Evolutionary conservation across 352 stramenopile genomes (phyloP), one percentile per base, ranked within the genome.

Genomic region (Pythium rishiriense): DNA sequence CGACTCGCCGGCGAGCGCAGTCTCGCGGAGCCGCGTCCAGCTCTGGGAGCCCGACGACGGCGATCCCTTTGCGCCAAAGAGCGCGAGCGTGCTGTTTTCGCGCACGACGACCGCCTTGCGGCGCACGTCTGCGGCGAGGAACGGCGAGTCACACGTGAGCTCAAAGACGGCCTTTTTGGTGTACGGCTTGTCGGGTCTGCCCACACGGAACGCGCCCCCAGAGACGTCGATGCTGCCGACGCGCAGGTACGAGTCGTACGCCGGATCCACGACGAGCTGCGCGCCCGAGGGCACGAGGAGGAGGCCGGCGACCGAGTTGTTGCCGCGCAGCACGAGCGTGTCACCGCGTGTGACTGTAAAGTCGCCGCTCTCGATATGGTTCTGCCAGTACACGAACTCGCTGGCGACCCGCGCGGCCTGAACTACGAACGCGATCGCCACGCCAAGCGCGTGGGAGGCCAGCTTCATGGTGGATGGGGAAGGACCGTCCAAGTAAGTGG

Each of bases 31-130:
- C 29, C 51, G 41, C 6, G 70, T 83, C 79, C 78, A 85, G 19
- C 67, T 75, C 31, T 60, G 28, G n/a, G 48, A 51, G 21, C 25
- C 22, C 14, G 45, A 48, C 4, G 42, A 48, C 1, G 49, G 42
- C 15, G 12, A 12, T 3, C 74, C 72, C 24, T 83, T 78, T 12
- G 52, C 47, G 17, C 79, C 73, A 52, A 71, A 71, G 0, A 88
- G 46, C 15, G 48, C 46, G 22, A 85, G 65, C 21, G 55, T 41
- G 0, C 74, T 75, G 22, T 71, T 62, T 15, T 42, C 43, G 11
- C 65, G 76, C 10, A 88, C 67, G 11, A 79, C 66, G 29, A 85
- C 55, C 9, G 68, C 68, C 49, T 79, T 81, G 19, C 73, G 75
- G 2, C 75, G 62, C 6, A 81, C 62, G 46, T 80, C 74, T 0